These are phyloP conservation scores for Ballota nigra DNA, from an alignment of 257 asterid species.

Conservation along the genomic window DNA sequence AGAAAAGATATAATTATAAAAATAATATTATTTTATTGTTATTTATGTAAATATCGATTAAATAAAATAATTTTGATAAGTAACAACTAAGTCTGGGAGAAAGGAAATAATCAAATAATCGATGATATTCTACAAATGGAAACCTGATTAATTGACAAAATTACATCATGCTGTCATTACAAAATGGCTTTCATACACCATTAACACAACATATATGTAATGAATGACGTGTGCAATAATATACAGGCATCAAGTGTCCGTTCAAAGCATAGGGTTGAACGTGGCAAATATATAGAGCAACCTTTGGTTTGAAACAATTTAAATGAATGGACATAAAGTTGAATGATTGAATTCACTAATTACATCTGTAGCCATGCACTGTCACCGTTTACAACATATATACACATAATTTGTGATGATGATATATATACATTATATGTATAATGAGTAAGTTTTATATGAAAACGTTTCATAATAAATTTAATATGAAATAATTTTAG, in stretches of 20 bases:
- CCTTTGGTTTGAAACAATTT: constrained; percentile 27
- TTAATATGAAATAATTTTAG: no score
- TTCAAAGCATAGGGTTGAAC: constrained; percentile 7
- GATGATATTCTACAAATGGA: not conserved
- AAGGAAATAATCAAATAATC: no score
- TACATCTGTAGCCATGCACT: not conserved
- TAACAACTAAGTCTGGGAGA: no score
- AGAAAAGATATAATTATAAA: no score
- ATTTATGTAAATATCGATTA: no score
- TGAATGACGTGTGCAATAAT: not conserved
- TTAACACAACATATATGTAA: no score
- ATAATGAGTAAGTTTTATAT: no score
- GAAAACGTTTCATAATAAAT: no score
- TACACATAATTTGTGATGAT: not conserved
- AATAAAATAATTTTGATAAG: no score
- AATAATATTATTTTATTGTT: no score
- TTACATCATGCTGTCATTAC: not conserved
- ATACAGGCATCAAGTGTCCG: not conserved
- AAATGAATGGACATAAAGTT: constrained; percentile 6
- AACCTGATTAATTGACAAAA: no score
- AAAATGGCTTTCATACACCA: not conserved
- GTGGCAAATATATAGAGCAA: constrained; percentile 23
- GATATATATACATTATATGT: no score
- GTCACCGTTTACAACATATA: constrained; percentile 9
- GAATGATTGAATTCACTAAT: constrained; percentile 21